Percentiles rank a stretch among this genome's conserved stretches.
phyloP scores from a whole-genome alignment of 257 asterid species.

The Solanum arcanum region DNA sequence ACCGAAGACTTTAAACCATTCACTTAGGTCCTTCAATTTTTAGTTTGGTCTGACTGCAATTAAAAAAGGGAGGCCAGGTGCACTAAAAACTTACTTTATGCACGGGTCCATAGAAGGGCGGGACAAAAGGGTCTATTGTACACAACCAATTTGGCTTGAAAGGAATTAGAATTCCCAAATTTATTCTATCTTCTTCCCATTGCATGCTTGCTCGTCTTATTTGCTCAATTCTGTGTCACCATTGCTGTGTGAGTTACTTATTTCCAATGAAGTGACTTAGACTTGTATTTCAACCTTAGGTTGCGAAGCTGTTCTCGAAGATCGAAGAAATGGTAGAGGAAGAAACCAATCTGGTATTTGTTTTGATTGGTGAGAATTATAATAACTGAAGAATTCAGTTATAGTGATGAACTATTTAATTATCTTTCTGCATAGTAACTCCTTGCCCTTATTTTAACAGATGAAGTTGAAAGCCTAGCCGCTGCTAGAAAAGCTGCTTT shows the following conservation, averaged over 20 bases:
- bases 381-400: neutral
- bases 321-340: conserved; percentile 98
- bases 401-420: neutral
- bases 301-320: conserved; percentile 86
- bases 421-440: neutral
- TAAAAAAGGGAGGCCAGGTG: neutral
- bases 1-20: neutral
- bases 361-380: conserved; percentile 82
- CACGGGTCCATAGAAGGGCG: neutral
- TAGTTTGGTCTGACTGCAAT: neutral
- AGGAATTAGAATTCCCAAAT: neutral
- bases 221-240: neutral
- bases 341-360: conserved; percentile 81
- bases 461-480: conserved; percentile 99
- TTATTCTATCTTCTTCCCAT: neutral
- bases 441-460: conserved; percentile 21
- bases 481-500: conserved; percentile 98
- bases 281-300: conserved; percentile 33
- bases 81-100: neutral
- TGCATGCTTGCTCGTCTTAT: neutral
- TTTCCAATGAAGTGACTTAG: neutral
- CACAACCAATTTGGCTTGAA: neutral
- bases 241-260: neutral
- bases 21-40: neutral
- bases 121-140: neutral